A percentile compares a stretch with the other conserved stretches of the same genome.
Evolutionary conservation across 805 yeast species (phyloP).

Genomic region (Maudiozyma saulgeensis): DNA sequence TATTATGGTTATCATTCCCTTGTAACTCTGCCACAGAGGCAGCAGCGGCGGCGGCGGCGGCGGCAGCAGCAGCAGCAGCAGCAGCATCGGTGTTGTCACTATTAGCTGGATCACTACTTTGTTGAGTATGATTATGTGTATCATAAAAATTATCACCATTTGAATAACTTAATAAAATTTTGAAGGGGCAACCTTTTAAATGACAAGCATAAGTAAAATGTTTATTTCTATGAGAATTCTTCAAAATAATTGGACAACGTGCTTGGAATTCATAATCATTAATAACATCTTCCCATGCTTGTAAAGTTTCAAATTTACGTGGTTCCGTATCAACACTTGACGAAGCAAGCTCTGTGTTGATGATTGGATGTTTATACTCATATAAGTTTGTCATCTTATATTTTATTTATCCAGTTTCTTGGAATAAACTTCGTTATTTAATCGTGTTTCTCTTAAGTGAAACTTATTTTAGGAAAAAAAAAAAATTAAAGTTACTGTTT

Average conservation of each 20-base stretch:
- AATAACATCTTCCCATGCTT: constrained; percentile 28
- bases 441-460: background rate
- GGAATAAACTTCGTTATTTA: background rate
- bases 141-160: constrained; percentile 9
- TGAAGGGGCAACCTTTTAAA: constrained; percentile 27
- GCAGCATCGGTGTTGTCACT: background rate
- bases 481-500: background rate
- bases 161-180: constrained; percentile 24
- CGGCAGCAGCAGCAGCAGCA: background rate
- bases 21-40: background rate
- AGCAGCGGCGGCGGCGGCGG: background rate
- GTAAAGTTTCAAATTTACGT: constrained; percentile 21
- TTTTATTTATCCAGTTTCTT: background rate
- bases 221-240: constrained; percentile 29
- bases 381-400: constrained; percentile 14
- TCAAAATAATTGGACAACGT: constrained; percentile 29
- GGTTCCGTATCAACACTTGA: constrained; percentile 17
- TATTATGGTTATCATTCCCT: background rate
- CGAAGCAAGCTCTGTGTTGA: constrained; percentile 24
- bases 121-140: background rate
- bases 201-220: constrained; percentile 31
- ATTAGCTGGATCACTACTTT: background rate
- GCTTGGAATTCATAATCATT: constrained; percentile 30
- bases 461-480: background rate
- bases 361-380: constrained; percentile 29